A percentile compares a stretch with the other conserved stretches of the same genome.
phyloP scores from a whole-genome alignment of 805 yeast species.

The Saccharomycopsis oosterbeekiorum region DNA sequence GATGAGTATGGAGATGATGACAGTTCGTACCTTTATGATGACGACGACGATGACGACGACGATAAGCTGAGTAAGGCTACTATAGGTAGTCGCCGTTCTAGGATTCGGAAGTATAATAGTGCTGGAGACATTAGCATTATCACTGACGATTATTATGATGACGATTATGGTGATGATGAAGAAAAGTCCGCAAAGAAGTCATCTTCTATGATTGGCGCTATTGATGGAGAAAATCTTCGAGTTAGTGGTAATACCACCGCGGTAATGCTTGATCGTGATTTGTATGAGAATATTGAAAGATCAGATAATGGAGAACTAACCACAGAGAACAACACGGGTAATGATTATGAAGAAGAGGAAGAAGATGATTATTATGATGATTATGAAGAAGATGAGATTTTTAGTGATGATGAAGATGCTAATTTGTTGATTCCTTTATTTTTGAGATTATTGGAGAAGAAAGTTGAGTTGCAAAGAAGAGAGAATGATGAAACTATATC shows the following conservation, averaged over 20 bases:
- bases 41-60: neutral
- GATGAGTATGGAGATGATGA: neutral
- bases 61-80: neutral
- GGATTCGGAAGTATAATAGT: neutral
- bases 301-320: neutral
- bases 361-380: neutral
- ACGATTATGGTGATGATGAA: neutral
- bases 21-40: neutral
- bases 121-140: neutral
- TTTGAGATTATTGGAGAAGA: neutral
- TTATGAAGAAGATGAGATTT: neutral
- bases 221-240: neutral
- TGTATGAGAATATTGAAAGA: neutral
- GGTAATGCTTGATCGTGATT: neutral
- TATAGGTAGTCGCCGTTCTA: neutral
- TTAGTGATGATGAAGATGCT: neutral
- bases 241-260: neutral
- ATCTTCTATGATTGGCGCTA: neutral
- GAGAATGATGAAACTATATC: neutral
- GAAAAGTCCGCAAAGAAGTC: neutral
- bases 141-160: neutral
- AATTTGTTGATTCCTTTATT: neutral
- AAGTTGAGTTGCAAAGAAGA: neutral
- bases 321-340: neutral
- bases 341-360: neutral